Percentiles rank a stretch among this genome's conserved stretches.
Evolutionary conservation across 345 rosid genomes (phyloP).

Genomic region (Geranium rotundifolium): DNA sequence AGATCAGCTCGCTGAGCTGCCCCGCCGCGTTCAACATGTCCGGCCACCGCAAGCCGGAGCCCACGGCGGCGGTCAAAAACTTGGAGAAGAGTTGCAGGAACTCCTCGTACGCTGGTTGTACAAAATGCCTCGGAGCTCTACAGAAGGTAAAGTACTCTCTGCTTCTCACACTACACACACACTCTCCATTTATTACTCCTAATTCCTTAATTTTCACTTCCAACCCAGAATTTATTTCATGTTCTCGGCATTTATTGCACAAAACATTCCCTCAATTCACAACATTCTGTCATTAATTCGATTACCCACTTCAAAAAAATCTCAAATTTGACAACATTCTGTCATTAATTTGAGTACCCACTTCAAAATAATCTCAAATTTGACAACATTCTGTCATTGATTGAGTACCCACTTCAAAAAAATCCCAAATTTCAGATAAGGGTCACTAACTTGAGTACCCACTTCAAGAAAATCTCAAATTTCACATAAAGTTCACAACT

Average conservation of each 20-base stretch:
- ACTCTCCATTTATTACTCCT: not conserved
- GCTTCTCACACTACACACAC: not conserved
- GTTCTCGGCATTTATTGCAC: not conserved
- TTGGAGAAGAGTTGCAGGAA: slow-evolving; percentile 85
- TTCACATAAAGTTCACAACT: too few relatives aligned
- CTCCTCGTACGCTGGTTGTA: slow-evolving; percentile 86
- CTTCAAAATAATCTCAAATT: too few relatives aligned
- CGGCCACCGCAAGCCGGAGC: slow-evolving; percentile 59
- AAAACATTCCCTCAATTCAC: too few relatives aligned
- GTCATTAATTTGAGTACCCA: too few relatives aligned
- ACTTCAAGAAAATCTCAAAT: too few relatives aligned
- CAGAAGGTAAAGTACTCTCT: slow-evolving; percentile 46
- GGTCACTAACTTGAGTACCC: too few relatives aligned
- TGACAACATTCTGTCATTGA: too few relatives aligned
- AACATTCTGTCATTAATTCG: too few relatives aligned
- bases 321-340: too few relatives aligned
- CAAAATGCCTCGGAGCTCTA: slow-evolving; percentile 87
- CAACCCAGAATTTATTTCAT: not conserved
- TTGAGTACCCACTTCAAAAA: too few relatives aligned
- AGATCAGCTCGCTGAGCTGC: slow-evolving; percentile 87
- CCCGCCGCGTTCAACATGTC: slow-evolving; percentile 88
- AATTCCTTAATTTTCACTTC: not conserved
- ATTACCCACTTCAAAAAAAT: too few relatives aligned
- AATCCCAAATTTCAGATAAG: too few relatives aligned
- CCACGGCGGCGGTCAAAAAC: slow-evolving; percentile 76